Percentiles rank a stretch among this genome's conserved stretches.
Conservation (phyloP, 2,329 filamentous ascomycete genomes). For the Colletotrichum neosansevieriae region DNA sequence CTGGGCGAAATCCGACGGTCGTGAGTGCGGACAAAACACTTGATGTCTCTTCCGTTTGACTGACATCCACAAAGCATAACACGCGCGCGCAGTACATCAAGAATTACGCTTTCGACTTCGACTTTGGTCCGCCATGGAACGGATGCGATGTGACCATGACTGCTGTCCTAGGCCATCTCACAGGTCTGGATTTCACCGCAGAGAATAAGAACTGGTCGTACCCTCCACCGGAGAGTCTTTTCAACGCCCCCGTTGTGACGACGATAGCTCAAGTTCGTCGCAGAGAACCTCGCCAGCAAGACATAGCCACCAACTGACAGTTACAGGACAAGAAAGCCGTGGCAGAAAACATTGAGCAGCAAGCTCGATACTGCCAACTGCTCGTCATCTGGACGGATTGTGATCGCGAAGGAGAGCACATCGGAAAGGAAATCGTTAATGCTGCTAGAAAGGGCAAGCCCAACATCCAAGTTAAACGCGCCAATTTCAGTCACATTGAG, state of each 20-base stretch:
- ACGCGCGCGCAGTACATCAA: conserved; percentile 85
- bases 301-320: too few relatives aligned
- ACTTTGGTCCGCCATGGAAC: conserved; percentile 86
- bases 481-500: conserved; percentile 96
- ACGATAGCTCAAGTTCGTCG: conserved; percentile 72
- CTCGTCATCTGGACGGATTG: conserved; percentile 99
- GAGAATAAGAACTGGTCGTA: conserved; percentile 84
- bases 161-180: conserved; percentile 89
- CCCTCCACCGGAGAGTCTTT: conserved; percentile 82
- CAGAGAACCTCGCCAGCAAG: too few relatives aligned
- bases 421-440: conserved; percentile 89
- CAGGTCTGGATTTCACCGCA: conserved; percentile 79
- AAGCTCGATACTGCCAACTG: conserved; percentile 78
- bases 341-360: conserved; percentile 84
- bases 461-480: conserved; percentile 83
- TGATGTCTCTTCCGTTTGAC: conserved; percentile 21
- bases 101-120: conserved; percentile 93
- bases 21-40: conserved; percentile 61
- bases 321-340: conserved; percentile 80
- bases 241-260: conserved; percentile 81
- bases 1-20: conserved; percentile 77
- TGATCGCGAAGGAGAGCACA: conserved; percentile 96
- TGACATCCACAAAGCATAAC: conserved; percentile 65
- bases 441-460: conserved; percentile 82
- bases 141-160: conserved; percentile 92